phyloP scores from a whole-genome alignment of 2,329 filamentous ascomycete species.

The Epichloe typhina region DNA sequence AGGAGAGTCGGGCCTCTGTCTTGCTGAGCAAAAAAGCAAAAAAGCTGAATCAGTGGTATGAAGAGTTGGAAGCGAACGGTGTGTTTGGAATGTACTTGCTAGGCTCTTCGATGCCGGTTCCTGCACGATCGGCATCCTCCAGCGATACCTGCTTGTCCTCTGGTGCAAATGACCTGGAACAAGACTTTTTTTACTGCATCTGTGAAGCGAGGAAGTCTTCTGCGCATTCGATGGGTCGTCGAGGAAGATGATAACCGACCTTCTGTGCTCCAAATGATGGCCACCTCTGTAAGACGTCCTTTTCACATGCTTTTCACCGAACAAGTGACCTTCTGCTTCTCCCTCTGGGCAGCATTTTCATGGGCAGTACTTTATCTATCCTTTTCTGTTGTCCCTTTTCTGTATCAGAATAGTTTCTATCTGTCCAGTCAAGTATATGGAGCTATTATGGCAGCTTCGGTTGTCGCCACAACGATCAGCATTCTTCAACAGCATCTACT shows the following conservation, averaged over 20 bases:
- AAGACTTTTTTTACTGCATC: neutral
- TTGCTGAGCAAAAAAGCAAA: slow-evolving; percentile 63
- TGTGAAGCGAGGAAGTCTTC: slow-evolving; percentile 6
- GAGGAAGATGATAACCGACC: slow-evolving; percentile 64
- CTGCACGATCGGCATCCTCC: slow-evolving; percentile 11
- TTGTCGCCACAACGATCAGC: slow-evolving; percentile 53
- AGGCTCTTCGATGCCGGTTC: slow-evolving; percentile 4
- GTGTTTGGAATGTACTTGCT: slow-evolving; percentile 33
- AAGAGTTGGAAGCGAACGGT: slow-evolving; percentile 53
- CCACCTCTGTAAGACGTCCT: slow-evolving; percentile 60
- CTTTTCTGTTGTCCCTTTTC: slow-evolving; percentile 66
- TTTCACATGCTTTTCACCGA: slow-evolving; percentile 68
- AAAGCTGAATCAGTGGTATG: slow-evolving; percentile 68
- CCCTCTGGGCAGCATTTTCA: slow-evolving; percentile 76
- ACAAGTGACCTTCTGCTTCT: slow-evolving; percentile 74
- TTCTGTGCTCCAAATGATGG: slow-evolving; percentile 55
- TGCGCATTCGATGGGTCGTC: slow-evolving; percentile 66
- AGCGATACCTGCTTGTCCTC: neutral
- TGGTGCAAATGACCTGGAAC: neutral
- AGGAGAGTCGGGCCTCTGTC: slow-evolving; percentile 72
- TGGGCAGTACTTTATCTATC: slow-evolving; percentile 85
- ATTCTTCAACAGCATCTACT: slow-evolving; percentile 62
- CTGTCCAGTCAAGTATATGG: slow-evolving; percentile 59
- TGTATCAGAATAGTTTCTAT: slow-evolving; percentile 56
- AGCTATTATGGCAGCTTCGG: slow-evolving; percentile 53